Evolutionary conservation across 371 early-diverging fungal genomes (phyloP), one percentile per base, ranked within the genome.

Genomic region (Mortierella sp.): DNA sequence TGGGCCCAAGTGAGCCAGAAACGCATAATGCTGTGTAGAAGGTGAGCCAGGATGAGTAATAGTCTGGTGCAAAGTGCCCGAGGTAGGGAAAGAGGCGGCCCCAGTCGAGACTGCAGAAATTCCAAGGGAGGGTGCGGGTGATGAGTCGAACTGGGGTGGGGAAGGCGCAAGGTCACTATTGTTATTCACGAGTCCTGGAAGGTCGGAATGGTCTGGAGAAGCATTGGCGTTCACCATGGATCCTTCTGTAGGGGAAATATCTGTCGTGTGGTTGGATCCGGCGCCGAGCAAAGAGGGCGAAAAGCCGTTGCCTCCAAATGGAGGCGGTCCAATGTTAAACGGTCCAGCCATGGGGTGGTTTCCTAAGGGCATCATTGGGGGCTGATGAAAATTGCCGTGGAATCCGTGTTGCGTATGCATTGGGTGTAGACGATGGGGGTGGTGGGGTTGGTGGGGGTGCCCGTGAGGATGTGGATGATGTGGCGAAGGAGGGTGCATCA

Each of bases 331-430:
- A 50, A 69, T 56, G 21, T 52, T 60, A 24, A 69, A 69, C n/a
- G 64, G 76, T 4, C 64, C 64, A 28, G 55, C 54, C 50, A 72
- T 62, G 3, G 76, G 70, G 42, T 60, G 70, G 11, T 19, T 31
- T 12, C 76, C 65, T n/a, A 64, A 26, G 12, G 68, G 50, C 64
- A 76, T 69, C 64, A 69, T 56, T 1, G 47, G 64, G 0, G 69
- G 76, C 19, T 64, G 76, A 30, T 69, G 70, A 48, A 69, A 76
- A n/a, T 54, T 60, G 41, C 64, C 70, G 11, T 48, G 76, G 28
- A 60, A 76, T 26, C 70, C 76, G 34, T 59, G 76, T 23, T 69
- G 76, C 2, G 62, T 37, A 23, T 69, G 69, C 27, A 69, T 49
- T 24, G 64, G 59, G 19, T 72, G 72, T 6, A 65, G 50, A 4